Conservation (phyloP, 768 basidiomycete species). For the Galerina marginata region DNA sequence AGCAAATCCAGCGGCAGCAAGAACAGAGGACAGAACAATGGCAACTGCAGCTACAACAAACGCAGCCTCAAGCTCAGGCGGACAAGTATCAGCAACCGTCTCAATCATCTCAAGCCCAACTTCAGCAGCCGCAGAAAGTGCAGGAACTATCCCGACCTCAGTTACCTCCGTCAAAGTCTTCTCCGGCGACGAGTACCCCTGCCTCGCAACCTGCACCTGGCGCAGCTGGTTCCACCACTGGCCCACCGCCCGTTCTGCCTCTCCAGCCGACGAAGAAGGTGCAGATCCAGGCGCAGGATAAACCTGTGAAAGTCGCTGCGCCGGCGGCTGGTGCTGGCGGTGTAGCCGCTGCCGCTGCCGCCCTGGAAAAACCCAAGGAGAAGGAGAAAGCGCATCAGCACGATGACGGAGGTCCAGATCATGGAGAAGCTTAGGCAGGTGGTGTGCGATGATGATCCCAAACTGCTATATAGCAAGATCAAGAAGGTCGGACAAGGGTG, state of each 20-base stretch:
- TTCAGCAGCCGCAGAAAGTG: conserved; percentile 29
- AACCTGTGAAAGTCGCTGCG: conserved; percentile 45
- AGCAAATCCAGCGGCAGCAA: conserved; percentile 34
- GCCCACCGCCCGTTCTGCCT: conserved; percentile 72
- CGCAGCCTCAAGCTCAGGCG: conserved; percentile 30
- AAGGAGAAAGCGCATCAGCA: conserved; percentile 92
- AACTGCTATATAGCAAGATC: conserved; percentile 91
- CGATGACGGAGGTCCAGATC: conserved; percentile 97
- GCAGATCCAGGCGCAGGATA: conserved; percentile 58
- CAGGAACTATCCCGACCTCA: conserved; percentile 40
- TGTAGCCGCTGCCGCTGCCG: conserved; percentile 71
- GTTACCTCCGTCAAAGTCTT: conserved; percentile 44
- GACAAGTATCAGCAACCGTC: conserved; percentile 25
- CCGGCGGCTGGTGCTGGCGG: conserved; percentile 33
- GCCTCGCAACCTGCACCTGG: conserved; percentile 50
- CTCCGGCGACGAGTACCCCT: conserved; percentile 52
- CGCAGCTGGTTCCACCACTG: conserved; percentile 54
- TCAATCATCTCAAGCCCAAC: conserved; percentile 29
- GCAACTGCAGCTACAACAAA: conserved; percentile 41
- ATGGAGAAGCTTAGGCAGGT: conserved; percentile 96
- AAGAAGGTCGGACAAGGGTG: conserved; percentile 99
- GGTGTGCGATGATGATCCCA: conserved; percentile 87
- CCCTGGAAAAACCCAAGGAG: conserved; percentile 77
- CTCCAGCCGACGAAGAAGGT: conserved; percentile 80
- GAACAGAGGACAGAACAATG: conserved; percentile 36